Conservation (phyloP, 371 early-diverging fungal genomes). For the Sporodiniella umbellata region DNA sequence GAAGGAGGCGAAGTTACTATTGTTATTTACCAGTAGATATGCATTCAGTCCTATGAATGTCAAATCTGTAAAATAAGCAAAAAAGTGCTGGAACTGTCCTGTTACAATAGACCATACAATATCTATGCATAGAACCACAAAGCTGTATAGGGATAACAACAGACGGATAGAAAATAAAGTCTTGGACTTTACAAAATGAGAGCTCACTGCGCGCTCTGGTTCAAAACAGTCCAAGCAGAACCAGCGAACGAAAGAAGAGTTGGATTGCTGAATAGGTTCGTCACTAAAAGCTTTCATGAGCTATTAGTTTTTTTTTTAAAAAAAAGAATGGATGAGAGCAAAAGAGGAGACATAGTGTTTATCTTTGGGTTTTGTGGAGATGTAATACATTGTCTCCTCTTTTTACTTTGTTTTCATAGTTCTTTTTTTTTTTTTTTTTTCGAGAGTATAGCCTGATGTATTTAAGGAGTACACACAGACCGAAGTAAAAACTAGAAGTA, state of each 20-base stretch:
- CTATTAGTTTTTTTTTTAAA: background rate
- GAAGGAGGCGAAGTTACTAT: no score
- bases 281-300: constrained; percentile 1
- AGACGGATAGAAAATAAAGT: constrained; percentile 43
- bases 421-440: no score
- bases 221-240: constrained; percentile 49
- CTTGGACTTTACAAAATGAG: constrained; percentile 45
- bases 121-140: constrained; percentile 40
- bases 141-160: constrained; percentile 26
- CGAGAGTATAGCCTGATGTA: no score
- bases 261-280: constrained; percentile 19
- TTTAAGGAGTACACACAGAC: no score
- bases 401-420: no score
- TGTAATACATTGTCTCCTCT: no score
- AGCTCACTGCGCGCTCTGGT: constrained; percentile 54
- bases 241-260: constrained; percentile 30
- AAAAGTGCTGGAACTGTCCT: constrained; percentile 22
- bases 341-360: background rate
- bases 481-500: no score
- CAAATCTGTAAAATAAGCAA: constrained; percentile 52
- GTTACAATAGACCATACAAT: constrained; percentile 24
- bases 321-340: background rate
- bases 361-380: constrained; percentile 1
- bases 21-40: constrained; percentile 43
- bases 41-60: constrained; percentile 50